These are phyloP conservation scores for Claviceps africana DNA, from an alignment of 2,329 filamentous ascomycete species.

Conservation along the genomic window DNA sequence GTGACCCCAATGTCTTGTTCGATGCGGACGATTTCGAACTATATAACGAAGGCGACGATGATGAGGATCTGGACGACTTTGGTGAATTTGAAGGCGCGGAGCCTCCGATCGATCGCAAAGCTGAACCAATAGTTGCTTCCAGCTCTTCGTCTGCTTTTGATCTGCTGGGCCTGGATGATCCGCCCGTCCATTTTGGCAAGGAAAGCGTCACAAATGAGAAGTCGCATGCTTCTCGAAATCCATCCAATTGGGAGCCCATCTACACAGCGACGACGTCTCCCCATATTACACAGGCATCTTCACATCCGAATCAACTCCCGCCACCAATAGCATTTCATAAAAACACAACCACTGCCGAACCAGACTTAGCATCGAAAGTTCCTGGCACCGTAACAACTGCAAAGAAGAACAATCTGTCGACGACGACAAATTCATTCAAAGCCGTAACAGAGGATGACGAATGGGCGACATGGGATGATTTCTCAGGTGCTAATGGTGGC, in stretches of 20 bases:
- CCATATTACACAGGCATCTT: slow-evolving; percentile 33
- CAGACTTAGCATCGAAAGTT: background rate
- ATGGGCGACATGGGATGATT: slow-evolving; percentile 30
- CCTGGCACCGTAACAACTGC: background rate
- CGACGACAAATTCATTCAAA: background rate
- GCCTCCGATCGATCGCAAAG: slow-evolving; percentile 1
- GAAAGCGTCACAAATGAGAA: background rate
- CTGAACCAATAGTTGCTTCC: background rate
- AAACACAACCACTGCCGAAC: slow-evolving; percentile 19
- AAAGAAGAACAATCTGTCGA: slow-evolving; percentile 2
- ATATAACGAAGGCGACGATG: slow-evolving; percentile 24
- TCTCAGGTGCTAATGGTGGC: slow-evolving; percentile 14
- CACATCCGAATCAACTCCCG: slow-evolving; percentile 39
- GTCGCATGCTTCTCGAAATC: slow-evolving; percentile 4
- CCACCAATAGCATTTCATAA: slow-evolving; percentile 35
- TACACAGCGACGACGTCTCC: slow-evolving; percentile 27
- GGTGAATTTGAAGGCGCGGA: slow-evolving; percentile 44
- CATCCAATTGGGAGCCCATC: slow-evolving; percentile 16
- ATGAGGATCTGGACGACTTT: slow-evolving; percentile 39
- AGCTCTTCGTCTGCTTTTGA: slow-evolving; percentile 17
- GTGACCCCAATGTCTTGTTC: slow-evolving; percentile 47
- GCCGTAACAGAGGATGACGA: slow-evolving; percentile 21
- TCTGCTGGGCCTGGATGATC: slow-evolving; percentile 25
- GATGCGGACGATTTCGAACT: slow-evolving; percentile 45
- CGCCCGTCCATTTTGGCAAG: slow-evolving; percentile 7